These are phyloP conservation scores for Ophiostoma fasciatum DNA, from an alignment of 2,329 filamentous ascomycete genomes.

Conservation along the genomic window DNA sequence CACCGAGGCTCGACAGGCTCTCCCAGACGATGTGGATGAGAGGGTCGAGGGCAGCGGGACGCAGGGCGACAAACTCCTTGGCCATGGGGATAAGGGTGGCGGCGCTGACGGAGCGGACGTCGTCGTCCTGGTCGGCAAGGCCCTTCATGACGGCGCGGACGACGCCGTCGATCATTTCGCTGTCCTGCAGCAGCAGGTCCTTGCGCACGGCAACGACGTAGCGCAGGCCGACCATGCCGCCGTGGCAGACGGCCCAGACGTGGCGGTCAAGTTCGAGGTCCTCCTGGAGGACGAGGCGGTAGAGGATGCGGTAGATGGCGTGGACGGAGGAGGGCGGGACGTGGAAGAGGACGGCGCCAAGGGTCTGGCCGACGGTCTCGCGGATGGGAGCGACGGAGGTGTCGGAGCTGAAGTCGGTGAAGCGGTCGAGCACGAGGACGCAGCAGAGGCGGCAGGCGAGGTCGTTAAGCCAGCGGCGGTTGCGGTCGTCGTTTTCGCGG, in stretches of 20 bases:
- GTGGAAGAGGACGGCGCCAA: constrained; percentile 79
- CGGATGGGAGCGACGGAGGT: constrained; percentile 92
- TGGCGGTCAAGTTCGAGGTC: constrained; percentile 59
- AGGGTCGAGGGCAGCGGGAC: constrained; percentile 59
- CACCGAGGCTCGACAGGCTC: constrained; percentile 88
- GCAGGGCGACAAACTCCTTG: constrained; percentile 80
- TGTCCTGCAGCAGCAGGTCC: constrained; percentile 73
- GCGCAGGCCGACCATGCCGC: constrained; percentile 90
- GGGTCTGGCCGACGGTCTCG: constrained; percentile 85
- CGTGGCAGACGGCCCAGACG: constrained; percentile 91
- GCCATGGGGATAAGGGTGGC: constrained; percentile 96
- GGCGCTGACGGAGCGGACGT: constrained; percentile 91
- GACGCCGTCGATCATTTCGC: constrained; percentile 80
- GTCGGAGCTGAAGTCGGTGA: constrained; percentile 95
- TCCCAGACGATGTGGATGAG: constrained; percentile 96
- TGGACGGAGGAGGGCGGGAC: constrained; percentile 67
- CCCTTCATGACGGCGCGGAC: constrained; percentile 91
- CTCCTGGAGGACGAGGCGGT: constrained; percentile 82
- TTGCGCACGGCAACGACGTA: constrained; percentile 93
- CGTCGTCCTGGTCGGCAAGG: constrained; percentile 78
- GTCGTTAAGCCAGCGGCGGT: constrained; percentile 82
- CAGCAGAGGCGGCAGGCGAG: constrained; percentile 88
- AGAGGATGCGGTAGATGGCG: constrained; percentile 68
- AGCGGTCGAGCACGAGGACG: constrained; percentile 93
- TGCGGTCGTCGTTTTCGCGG: constrained; percentile 62